Conservation (phyloP, 495 filamentous ascomycete genomes). For the Neurospora sp. region DNA sequence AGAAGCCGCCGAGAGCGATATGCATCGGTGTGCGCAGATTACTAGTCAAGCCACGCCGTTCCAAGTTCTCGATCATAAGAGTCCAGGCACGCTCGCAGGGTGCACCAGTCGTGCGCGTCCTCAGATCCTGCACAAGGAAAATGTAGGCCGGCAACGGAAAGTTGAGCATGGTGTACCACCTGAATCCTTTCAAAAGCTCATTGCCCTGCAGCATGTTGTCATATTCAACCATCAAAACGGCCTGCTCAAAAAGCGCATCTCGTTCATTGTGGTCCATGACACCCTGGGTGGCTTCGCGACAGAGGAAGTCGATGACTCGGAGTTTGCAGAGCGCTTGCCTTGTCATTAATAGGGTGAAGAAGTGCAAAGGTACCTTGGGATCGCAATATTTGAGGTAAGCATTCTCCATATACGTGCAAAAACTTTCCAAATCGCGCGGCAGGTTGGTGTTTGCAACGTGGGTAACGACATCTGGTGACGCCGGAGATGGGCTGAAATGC, state of each 20-base stretch:
- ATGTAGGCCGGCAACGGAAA: conserved; percentile 45
- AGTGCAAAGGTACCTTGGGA: conserved; percentile 48
- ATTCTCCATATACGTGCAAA: conserved; percentile 46
- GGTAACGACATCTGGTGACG: conserved; percentile 30
- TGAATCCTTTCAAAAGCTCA: conserved; percentile 34
- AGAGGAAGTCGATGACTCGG: conserved; percentile 27
- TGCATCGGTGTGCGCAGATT: conserved; percentile 40
- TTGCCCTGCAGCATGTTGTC: conserved; percentile 40
- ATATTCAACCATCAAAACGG: conserved; percentile 41
- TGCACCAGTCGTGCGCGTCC: conserved; percentile 34
- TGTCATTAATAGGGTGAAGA: conserved; percentile 40
- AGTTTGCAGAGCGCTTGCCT: conserved; percentile 39
- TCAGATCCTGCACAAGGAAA: conserved; percentile 40
- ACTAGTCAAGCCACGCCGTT: conserved; percentile 28
- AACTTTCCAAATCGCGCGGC: conserved; percentile 42
- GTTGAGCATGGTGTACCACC: conserved; percentile 43
- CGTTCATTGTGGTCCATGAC: conserved; percentile 28
- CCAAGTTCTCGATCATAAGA: conserved; percentile 38
- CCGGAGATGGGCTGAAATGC: conserved; percentile 25
- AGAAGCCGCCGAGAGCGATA: conserved; percentile 37
- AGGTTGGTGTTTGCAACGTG: conserved; percentile 36
- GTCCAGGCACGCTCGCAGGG: conserved; percentile 44
- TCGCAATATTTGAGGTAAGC: conserved; percentile 52
- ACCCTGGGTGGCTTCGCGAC: conserved; percentile 12
- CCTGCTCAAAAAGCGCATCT: conserved; percentile 35